Evolutionary conservation across 2,329 filamentous ascomycete species (phyloP).

Genomic region (Stagonosporopsis chrysanthemi): DNA sequence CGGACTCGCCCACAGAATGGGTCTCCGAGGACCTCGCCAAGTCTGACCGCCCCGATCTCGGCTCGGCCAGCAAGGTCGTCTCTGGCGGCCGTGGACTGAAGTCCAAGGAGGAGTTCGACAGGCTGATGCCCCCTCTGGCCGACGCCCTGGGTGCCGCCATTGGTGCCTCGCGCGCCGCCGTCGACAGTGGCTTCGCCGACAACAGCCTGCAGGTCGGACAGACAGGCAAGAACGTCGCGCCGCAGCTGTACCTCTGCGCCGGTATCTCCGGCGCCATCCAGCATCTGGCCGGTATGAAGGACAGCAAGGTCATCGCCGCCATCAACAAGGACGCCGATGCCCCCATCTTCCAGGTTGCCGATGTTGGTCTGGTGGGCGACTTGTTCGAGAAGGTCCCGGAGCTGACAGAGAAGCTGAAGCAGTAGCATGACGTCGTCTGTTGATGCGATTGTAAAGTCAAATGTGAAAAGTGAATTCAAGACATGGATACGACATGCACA

Average conservation of each 20-base stretch:
- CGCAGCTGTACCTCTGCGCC: slow-evolving; percentile 91
- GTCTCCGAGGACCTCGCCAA: slow-evolving; percentile 91
- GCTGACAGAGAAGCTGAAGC: slow-evolving; percentile 91
- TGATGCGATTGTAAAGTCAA: slow-evolving; percentile 19
- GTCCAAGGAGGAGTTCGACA: slow-evolving; percentile 97
- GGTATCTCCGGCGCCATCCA: slow-evolving; percentile 98
- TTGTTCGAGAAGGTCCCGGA: slow-evolving; percentile 95
- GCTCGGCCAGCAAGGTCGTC: slow-evolving; percentile 87
- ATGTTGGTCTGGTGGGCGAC: slow-evolving; percentile 94
- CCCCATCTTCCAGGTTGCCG: slow-evolving; percentile 97
- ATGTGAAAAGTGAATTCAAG: slow-evolving; percentile 10
- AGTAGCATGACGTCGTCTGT: slow-evolving; percentile 1
- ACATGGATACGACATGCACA: no score
- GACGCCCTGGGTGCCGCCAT: slow-evolving; percentile 95
- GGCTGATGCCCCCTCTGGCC: slow-evolving; percentile 87
- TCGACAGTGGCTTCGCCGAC: slow-evolving; percentile 96
- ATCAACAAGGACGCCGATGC: slow-evolving; percentile 99
- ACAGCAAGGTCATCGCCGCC: slow-evolving; percentile 98
- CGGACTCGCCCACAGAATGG: slow-evolving; percentile 79
- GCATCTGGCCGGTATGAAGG: slow-evolving; percentile 99
- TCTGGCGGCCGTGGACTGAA: slow-evolving; percentile 94
- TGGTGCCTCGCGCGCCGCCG: slow-evolving; percentile 90
- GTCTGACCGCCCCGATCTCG: slow-evolving; percentile 91
- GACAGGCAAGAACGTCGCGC: slow-evolving; percentile 98
- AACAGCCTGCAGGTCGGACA: slow-evolving; percentile 98